Evolutionary conservation across 345 rosid genomes (phyloP).

Genomic region (Citrus inodora): DNA sequence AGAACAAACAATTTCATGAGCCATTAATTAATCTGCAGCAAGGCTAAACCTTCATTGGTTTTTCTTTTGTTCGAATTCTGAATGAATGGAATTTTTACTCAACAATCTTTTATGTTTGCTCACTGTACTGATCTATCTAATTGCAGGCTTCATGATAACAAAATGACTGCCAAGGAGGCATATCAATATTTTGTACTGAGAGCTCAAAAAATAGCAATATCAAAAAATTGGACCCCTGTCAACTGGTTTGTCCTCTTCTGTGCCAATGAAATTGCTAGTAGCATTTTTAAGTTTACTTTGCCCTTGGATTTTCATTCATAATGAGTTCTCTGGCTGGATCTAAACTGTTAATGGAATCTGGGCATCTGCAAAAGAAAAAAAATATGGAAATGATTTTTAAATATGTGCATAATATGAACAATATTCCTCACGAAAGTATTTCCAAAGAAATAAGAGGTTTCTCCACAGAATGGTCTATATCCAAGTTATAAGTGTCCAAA

Average conservation of each 20-base stretch:
- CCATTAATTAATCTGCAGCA: not conserved
- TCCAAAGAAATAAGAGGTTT: not conserved
- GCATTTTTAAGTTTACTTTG: not conserved
- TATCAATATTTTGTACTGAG: slow-evolving; percentile 49
- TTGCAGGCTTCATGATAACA: slow-evolving; percentile 68
- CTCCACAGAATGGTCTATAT: not conserved
- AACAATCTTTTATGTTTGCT: slow-evolving; percentile 3
- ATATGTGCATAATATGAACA: not conserved
- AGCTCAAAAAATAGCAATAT: slow-evolving; percentile 62
- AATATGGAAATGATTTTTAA: not conserved
- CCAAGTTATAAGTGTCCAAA: not conserved
- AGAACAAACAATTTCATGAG: not conserved
- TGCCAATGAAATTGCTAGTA: not conserved
- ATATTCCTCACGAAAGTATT: not conserved
- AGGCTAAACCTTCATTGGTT: not conserved
- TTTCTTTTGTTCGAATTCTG: not conserved
- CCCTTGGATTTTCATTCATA: not conserved
- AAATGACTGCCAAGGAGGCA: slow-evolving; percentile 50
- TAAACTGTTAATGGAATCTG: not conserved
- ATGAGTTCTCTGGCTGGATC: not conserved
- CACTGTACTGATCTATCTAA: slow-evolving; percentile 14
- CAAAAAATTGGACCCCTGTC: slow-evolving; percentile 55
- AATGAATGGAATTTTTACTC: not conserved
- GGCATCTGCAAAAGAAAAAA: not conserved
- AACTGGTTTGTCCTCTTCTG: slow-evolving; percentile 41